Evolutionary conservation across 768 basidiomycete species (phyloP).

Genomic region (Tricholoma furcatifolium): DNA sequence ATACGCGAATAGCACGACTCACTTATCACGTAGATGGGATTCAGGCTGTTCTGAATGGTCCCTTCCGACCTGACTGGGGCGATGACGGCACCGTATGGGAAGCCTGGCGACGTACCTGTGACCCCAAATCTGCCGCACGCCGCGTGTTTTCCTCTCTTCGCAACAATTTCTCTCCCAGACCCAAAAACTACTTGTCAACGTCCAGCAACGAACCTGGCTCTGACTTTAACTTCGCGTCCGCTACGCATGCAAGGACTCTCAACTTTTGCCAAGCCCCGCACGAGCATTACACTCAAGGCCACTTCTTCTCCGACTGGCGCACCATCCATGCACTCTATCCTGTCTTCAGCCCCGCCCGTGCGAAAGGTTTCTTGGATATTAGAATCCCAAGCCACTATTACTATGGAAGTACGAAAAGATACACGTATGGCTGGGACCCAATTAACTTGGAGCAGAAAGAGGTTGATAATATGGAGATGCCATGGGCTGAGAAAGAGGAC

Average conservation of each 20-base stretch:
- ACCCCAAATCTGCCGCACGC: constrained; percentile 74
- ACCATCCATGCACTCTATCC: constrained; percentile 88
- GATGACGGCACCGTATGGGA: constrained; percentile 90
- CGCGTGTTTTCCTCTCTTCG: constrained; percentile 81
- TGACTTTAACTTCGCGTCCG: constrained; percentile 63
- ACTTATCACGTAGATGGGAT: constrained; percentile 40
- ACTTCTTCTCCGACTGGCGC: constrained; percentile 97
- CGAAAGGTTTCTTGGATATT: constrained; percentile 84
- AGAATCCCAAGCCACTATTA: constrained; percentile 97
- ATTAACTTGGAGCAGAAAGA: constrained; percentile 69
- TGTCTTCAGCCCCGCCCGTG: constrained; percentile 90
- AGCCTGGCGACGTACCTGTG: constrained; percentile 89
- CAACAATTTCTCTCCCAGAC: constrained; percentile 34
- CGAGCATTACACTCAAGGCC: constrained; percentile 85
- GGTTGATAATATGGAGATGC: constrained; percentile 81
- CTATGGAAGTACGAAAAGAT: constrained; percentile 74
- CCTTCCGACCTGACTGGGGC: constrained; percentile 82
- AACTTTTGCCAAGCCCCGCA: constrained; percentile 84
- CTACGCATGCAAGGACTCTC: constrained; percentile 55
- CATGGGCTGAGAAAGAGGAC: constrained; percentile 88
- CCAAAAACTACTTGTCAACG: constrained; percentile 26
- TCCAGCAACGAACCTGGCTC: constrained; percentile 32
- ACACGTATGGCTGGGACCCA: constrained; percentile 91
- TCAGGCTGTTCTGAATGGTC: constrained; percentile 54
- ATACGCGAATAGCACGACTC: not conserved